Base-by-base conservation (phyloP, 371 early-diverging fungal genomes). In the Syncephalastrum contaminatum region DNA sequence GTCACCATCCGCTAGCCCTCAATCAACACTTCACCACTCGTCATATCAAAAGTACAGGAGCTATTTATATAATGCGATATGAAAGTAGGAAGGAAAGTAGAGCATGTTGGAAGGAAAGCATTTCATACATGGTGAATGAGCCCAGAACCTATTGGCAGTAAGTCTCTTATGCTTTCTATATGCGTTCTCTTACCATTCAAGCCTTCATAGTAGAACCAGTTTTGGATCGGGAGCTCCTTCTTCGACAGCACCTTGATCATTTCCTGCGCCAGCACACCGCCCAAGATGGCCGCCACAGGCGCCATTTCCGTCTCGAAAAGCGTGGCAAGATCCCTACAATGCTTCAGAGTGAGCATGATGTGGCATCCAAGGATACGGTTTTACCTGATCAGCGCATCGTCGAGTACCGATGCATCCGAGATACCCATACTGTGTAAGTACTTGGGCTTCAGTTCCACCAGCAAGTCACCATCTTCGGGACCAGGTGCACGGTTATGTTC, bases 181-280 rank as follows among this genome's bases (percentile, higher is more conserved):
- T 19, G n/a, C 49, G 18, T 4, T 41, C 20, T 24, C 54, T 73
- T 81, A 83, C 87, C 85, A 57, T 82, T 81, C 27, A 78, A 15
- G 0, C 84, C 92, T 56, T 88, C 85, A 54, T 85, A 92, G 40
- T 82, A 67, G 61, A 91, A 89, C 71, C 88, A 87, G 66, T 97
- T 97, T 60, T 86, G 73, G 13, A 94, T 71, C 3, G 96, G 94
- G 21, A 81, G 69, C 36, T 88, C 94, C 56, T 92, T 93, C 20
- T 75, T 80, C 6, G 92, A 86, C 8, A 96, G 60, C 4, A 88
- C 86, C 69, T 90, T 89, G 41, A 96, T 73, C 20, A 92, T 83
- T 50, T 96, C 96, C 56, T 96, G 96, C 0, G 94, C 88, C 41
- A 95, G 71, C 1, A 94, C 80, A 12, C 94, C 96, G 30, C 97